These are phyloP conservation scores for Panicum miliaceum DNA, from an alignment of 176 grass and related monocot genomes.

Conservation along the genomic window DNA sequence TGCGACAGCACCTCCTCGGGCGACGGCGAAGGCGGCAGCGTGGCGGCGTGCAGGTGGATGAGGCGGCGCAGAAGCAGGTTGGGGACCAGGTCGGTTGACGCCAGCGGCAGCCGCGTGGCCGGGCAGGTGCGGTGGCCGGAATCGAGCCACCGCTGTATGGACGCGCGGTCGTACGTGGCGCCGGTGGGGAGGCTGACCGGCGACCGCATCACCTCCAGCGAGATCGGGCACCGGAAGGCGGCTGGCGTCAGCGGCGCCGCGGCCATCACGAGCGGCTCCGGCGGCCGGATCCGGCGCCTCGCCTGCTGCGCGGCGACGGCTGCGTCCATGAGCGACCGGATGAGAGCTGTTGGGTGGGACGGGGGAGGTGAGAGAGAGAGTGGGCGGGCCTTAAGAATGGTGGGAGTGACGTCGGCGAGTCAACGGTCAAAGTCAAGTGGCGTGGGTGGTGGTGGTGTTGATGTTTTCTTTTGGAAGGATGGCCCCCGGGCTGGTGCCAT, in stretches of 20 bases:
- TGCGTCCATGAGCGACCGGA: constrained; percentile 49
- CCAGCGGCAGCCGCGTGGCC: constrained; percentile 61
- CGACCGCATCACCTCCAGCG: constrained; percentile 85
- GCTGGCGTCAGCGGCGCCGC: constrained; percentile 50
- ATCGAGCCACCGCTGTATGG: constrained; percentile 87
- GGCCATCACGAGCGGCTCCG: constrained; percentile 50
- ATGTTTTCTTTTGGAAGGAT: constrained; percentile 55
- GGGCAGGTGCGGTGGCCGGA: constrained; percentile 80
- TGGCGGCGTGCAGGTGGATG: constrained; percentile 58
- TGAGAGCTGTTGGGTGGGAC: background rate
- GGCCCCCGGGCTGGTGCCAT: constrained; percentile 15
- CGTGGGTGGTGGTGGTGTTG: constrained; percentile 46
- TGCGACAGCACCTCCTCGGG: constrained; percentile 51
- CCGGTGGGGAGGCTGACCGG: constrained; percentile 75
- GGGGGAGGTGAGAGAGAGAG: constrained; percentile 43
- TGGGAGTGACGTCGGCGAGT: constrained; percentile 61
- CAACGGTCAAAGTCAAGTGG: constrained; percentile 73
- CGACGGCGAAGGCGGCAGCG: constrained; percentile 51
- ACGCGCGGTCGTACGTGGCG: constrained; percentile 80
- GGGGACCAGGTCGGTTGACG: constrained; percentile 72
- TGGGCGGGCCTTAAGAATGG: constrained; percentile 54
- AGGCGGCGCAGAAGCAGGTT: constrained; percentile 71
- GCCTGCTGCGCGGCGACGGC: constrained; percentile 42
- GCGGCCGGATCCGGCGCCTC: constrained; percentile 41
- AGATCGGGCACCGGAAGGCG: constrained; percentile 82